A percentile compares a stretch with the other conserved stretches of the same genome.
These are phyloP conservation scores for Mycena vitilis DNA, from an alignment of 768 basidiomycete genomes.

Conservation along the genomic window DNA sequence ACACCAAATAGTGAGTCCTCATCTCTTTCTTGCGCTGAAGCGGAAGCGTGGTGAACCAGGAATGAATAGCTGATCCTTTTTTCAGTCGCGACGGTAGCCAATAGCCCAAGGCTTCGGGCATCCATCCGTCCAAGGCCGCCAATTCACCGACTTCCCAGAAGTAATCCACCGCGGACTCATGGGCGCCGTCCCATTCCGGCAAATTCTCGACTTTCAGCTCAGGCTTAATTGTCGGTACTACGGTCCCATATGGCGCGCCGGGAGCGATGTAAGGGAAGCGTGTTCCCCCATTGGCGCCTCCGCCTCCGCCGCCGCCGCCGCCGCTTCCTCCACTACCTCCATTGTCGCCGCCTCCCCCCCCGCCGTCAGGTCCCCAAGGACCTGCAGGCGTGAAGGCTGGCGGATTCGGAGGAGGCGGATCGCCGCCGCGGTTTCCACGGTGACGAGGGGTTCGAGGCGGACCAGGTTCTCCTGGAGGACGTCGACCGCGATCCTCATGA, in stretches of 20 bases:
- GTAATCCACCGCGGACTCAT: constrained; percentile 7
- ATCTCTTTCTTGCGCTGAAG: not conserved
- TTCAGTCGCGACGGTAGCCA: constrained; percentile 2
- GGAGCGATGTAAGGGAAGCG: constrained; percentile 14
- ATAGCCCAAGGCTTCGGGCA: constrained; percentile 3
- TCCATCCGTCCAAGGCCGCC: not conserved
- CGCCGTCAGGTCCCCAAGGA: no score
- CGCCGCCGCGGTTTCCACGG: no score
- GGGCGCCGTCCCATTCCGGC: constrained; percentile 8
- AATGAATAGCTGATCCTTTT: not conserved
- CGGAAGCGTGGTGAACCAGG: not conserved
- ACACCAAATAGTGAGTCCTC: not conserved
- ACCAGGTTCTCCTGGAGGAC: no score
- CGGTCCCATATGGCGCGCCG: not conserved
- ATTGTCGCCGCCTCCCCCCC: no score
- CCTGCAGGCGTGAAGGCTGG: no score
- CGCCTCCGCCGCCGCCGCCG: no score
- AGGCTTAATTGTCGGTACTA: constrained; percentile 5
- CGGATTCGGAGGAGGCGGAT: no score
- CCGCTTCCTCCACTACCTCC: no score
- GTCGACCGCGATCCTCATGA: no score
- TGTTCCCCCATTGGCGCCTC: no score
- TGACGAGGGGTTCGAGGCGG: no score
- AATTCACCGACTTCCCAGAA: constrained; percentile 3
- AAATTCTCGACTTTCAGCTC: not conserved